Evolutionary conservation across 2,329 filamentous ascomycete genomes (phyloP).

Genomic region (Penicillium sp.): DNA sequence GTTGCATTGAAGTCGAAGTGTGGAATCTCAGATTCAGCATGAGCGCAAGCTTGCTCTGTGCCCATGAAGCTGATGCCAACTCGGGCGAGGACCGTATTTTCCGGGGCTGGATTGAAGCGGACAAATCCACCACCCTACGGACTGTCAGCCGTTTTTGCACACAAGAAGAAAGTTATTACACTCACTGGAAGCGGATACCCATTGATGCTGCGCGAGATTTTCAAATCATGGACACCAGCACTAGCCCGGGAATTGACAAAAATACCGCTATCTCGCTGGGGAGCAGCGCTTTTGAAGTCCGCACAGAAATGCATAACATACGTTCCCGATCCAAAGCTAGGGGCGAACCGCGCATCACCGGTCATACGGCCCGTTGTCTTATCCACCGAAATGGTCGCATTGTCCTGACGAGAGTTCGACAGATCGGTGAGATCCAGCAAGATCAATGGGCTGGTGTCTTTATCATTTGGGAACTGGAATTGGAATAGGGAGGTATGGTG

Average conservation of each 20-base stretch:
- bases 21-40: conserved; percentile 65
- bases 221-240: conserved; percentile 51
- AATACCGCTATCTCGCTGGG: conserved; percentile 59
- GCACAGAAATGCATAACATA: conserved; percentile 65
- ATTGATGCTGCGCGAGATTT: conserved; percentile 57
- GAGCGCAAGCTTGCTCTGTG: conserved; percentile 61
- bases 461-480: conserved; percentile 56
- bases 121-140: conserved; percentile 61
- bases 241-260: conserved; percentile 62
- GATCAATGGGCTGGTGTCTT: conserved; percentile 59
- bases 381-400: conserved; percentile 59
- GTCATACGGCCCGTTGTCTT: conserved; percentile 58
- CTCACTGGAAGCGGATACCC: conserved; percentile 50
- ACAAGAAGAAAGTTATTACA: not conserved
- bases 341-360: conserved; percentile 58
- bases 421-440: conserved; percentile 64
- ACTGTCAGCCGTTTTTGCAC: not conserved
- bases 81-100: conserved; percentile 58
- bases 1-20: conserved; percentile 60
- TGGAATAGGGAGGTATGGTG: conserved; percentile 63
- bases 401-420: conserved; percentile 57
- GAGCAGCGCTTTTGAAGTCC: conserved; percentile 57
- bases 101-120: conserved; percentile 53
- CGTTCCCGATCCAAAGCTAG: conserved; percentile 62
- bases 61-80: conserved; percentile 70